phyloP scores from a whole-genome alignment of 2,329 filamentous ascomycete genomes.

The Aureobasidium zeae region DNA sequence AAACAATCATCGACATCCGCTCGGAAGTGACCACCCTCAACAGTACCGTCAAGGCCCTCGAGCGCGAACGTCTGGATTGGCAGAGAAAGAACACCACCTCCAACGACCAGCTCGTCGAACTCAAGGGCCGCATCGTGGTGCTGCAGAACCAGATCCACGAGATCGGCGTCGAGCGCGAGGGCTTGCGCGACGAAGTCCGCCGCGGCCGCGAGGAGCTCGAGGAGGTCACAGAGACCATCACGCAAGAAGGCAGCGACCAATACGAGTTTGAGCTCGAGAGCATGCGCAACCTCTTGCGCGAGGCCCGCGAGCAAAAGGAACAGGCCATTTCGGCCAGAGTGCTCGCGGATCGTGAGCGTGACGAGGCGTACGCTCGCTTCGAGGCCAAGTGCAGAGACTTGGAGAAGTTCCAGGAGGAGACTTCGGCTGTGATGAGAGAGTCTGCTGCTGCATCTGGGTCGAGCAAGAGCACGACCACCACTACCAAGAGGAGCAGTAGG shows the following conservation, averaged over 20 bases:
- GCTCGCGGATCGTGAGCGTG: conserved; percentile 23
- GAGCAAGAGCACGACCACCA: conserved; percentile 2
- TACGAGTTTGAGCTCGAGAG: conserved; percentile 26
- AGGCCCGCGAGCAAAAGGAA: conserved; percentile 26
- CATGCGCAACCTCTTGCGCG: conserved; percentile 22
- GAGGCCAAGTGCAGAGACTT: conserved; percentile 24
- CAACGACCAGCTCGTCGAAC: conserved; percentile 20
- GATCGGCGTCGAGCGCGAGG: conserved; percentile 21
- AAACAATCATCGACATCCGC: conserved; percentile 20
- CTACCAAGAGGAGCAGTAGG: conserved; percentile 12
- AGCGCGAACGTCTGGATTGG: conserved; percentile 25
- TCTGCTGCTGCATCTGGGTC: background rate
- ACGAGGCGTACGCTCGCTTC: conserved; percentile 21
- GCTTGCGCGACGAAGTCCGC: conserved; percentile 22
- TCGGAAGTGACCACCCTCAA: conserved; percentile 20
- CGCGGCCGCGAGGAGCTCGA: conserved; percentile 22
- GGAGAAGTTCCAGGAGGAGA: conserved; percentile 21
- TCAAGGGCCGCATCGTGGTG: conserved; percentile 22
- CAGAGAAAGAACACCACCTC: conserved; percentile 21
- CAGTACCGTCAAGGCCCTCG: conserved; percentile 22
- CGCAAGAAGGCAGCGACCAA: conserved; percentile 21
- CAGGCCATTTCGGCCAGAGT: conserved; percentile 24
- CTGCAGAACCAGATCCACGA: conserved; percentile 22
- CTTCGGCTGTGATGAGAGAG: background rate
- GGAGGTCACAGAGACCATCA: conserved; percentile 24